phyloP scores from a whole-genome alignment of 768 basidiomycete genomes.

The Tricholoma hemisulphureum region DNA sequence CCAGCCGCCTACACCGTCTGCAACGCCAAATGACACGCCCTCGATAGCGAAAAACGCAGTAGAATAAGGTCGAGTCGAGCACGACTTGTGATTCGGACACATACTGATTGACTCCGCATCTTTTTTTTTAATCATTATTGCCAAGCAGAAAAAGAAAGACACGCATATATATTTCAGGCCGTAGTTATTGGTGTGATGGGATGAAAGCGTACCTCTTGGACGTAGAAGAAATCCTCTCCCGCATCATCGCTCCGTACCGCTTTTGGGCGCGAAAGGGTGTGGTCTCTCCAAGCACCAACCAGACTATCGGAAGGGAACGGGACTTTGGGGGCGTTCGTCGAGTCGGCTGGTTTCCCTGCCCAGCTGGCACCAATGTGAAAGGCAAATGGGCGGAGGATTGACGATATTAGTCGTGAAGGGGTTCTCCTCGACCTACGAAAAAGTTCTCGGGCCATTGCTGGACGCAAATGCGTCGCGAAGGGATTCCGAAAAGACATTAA shows the following conservation, averaged over 20 bases:
- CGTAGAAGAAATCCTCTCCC: conserved; percentile 54
- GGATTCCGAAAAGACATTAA: conserved; percentile 7
- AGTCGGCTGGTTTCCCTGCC: conserved; percentile 64
- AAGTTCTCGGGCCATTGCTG: conserved; percentile 14
- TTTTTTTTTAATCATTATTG: conserved; percentile 27
- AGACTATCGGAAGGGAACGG: conserved; percentile 59
- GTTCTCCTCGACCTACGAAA: conserved; percentile 10
- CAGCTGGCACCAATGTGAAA: conserved; percentile 80
- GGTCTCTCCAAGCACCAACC: conserved; percentile 70
- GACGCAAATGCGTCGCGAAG: conserved; percentile 5
- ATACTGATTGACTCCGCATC: conserved; percentile 81
- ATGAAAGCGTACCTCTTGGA: conserved; percentile 58
- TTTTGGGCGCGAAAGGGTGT: conserved; percentile 50
- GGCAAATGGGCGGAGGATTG: conserved; percentile 48
- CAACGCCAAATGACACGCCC: conserved; percentile 81
- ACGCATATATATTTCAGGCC: too few relatives aligned
- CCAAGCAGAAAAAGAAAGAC: too few relatives aligned
- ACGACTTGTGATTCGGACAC: conserved; percentile 34
- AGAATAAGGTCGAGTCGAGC: conserved; percentile 26
- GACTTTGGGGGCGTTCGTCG: conserved; percentile 30
- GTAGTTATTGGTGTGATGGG: neutral
- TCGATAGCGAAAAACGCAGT: conserved; percentile 25
- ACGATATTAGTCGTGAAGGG: conserved; percentile 14
- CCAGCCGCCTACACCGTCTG: conserved; percentile 96
- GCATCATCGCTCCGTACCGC: conserved; percentile 35